phyloP scores from a whole-genome alignment of 805 yeast species.

The Kurtzmaniella cleridarum region DNA sequence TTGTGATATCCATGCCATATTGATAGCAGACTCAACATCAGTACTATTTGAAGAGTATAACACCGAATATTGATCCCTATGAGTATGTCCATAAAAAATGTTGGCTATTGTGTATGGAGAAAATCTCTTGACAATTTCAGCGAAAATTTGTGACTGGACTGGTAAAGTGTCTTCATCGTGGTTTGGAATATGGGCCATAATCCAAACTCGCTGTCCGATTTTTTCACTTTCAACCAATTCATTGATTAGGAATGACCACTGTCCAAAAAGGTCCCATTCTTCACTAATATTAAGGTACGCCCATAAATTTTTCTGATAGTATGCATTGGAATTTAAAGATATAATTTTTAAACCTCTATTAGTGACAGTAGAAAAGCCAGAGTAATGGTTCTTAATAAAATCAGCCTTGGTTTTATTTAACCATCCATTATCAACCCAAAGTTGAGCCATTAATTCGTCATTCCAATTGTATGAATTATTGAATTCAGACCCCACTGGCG shows the following conservation, averaged over 20 bases:
- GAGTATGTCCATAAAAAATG: constrained; percentile 68
- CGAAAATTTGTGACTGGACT: constrained; percentile 49
- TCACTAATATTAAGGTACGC: constrained; percentile 48
- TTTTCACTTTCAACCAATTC: constrained; percentile 59
- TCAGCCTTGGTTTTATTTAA: constrained; percentile 18
- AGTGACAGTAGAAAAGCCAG: constrained; percentile 57
- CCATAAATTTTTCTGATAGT: constrained; percentile 56
- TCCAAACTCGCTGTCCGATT: constrained; percentile 64
- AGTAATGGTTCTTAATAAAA: constrained; percentile 43
- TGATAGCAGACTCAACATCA: constrained; percentile 41
- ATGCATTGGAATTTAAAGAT: constrained; percentile 61
- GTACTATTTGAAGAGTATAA: constrained; percentile 45
- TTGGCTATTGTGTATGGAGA: constrained; percentile 66
- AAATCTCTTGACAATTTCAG: constrained; percentile 58
- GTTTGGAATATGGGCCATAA: constrained; percentile 63
- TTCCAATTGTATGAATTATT: constrained; percentile 32
- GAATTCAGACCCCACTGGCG: constrained; percentile 35
- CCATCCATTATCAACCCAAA: constrained; percentile 36
- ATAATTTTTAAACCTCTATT: constrained; percentile 53
- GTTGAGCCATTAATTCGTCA: constrained; percentile 29
- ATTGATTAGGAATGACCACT: constrained; percentile 52
- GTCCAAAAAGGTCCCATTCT: constrained; percentile 59
- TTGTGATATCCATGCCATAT: constrained; percentile 61
- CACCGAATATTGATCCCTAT: constrained; percentile 60
- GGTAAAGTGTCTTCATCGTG: constrained; percentile 55